Conservation (phyloP, 768 basidiomycete genomes). For the Phanerochaete carnosa region DNA sequence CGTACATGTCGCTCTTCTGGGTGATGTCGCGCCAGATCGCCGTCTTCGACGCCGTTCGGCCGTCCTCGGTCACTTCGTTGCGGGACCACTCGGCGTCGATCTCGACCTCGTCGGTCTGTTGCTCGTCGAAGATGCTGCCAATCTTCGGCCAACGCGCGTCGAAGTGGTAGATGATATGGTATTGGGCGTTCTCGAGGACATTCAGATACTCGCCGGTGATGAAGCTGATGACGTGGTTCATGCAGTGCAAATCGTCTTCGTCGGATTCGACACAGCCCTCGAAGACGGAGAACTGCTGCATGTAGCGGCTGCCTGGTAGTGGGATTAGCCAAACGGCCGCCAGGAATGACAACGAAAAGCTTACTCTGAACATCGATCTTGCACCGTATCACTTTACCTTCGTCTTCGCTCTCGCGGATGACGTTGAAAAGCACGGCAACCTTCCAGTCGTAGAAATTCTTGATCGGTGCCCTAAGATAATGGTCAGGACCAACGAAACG, state of each 20-base stretch:
- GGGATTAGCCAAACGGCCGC: background rate
- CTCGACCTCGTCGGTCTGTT: constrained; percentile 4
- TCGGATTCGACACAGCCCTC: background rate
- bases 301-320: constrained; percentile 7
- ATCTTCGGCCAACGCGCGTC: constrained; percentile 8
- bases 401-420: constrained; percentile 10
- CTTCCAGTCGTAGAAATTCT: constrained; percentile 17
- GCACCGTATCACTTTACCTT: constrained; percentile 14
- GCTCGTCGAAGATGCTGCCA: background rate
- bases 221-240: constrained; percentile 12
- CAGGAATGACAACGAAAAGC: background rate
- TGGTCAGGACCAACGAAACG: background rate
- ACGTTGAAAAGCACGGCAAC: constrained; percentile 23
- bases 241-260: constrained; percentile 9
- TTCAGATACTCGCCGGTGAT: constrained; percentile 20
- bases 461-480: background rate
- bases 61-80: background rate
- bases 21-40: constrained; percentile 13
- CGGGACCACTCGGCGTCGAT: background rate
- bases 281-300: constrained; percentile 6
- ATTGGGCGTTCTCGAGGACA: constrained; percentile 14
- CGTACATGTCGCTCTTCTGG: constrained; percentile 15
- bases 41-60: background rate
- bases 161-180: constrained; percentile 19
- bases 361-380: constrained; percentile 18